Evolutionary conservation across 2,329 filamentous ascomycete genomes (phyloP).

Genomic region (Daldinia sp.): DNA sequence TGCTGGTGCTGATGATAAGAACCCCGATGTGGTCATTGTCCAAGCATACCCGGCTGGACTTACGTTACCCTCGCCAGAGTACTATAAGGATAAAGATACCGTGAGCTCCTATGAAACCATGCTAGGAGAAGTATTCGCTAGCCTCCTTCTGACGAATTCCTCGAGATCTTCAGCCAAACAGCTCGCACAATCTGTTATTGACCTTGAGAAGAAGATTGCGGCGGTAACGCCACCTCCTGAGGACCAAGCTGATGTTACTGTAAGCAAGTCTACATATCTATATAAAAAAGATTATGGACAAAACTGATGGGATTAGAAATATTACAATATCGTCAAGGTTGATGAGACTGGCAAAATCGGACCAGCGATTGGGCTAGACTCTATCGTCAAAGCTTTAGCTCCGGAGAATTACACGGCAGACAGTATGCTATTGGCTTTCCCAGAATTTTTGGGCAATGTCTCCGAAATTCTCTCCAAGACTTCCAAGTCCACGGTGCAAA

Average conservation of each 20-base stretch:
- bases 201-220: conserved; percentile 72
- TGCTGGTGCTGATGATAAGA: conserved; percentile 59
- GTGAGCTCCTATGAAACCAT: conserved; percentile 63
- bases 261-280: conserved; percentile 43
- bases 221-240: conserved; percentile 68
- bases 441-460: conserved; percentile 70
- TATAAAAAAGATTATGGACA: not conserved
- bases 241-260: conserved; percentile 70
- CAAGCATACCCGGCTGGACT: conserved; percentile 60
- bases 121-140: conserved; percentile 56
- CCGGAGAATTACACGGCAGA: conserved; percentile 63
- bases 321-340: conserved; percentile 73
- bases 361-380: conserved; percentile 67
- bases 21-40: conserved; percentile 55
- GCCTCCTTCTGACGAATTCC: conserved; percentile 48
- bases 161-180: conserved; percentile 44
- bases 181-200: conserved; percentile 60
- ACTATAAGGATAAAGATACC: conserved; percentile 67
- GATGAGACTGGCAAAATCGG: conserved; percentile 66
- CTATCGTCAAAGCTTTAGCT: conserved; percentile 64
- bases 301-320: conserved; percentile 59
- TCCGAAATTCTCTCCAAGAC: conserved; percentile 67
- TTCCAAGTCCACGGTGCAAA: conserved; percentile 66
- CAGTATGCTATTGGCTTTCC: conserved; percentile 69
- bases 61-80: conserved; percentile 72